These are phyloP conservation scores for Leccinum ochraceum DNA, from an alignment of 768 basidiomycete genomes.

Conservation along the genomic window DNA sequence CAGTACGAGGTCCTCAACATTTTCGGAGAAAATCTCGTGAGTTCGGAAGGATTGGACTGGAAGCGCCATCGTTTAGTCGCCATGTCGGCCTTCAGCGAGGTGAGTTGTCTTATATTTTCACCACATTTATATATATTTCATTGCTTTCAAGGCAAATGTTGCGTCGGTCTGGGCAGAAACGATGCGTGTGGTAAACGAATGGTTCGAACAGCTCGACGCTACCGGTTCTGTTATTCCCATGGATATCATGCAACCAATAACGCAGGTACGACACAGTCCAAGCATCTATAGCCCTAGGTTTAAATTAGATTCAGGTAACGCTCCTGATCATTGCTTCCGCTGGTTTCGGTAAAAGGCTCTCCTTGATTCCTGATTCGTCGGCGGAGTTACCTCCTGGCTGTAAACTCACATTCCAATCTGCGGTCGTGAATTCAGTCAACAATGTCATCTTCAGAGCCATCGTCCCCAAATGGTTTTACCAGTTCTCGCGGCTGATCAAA, in stretches of 20 bases:
- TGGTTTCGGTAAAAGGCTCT: constrained; percentile 40
- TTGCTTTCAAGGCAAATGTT: constrained; percentile 39
- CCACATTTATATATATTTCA: not conserved
- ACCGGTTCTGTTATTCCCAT: constrained; percentile 23
- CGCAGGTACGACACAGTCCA: constrained; percentile 12
- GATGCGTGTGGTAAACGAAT: constrained; percentile 40
- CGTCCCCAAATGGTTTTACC: constrained; percentile 37
- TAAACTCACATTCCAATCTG: constrained; percentile 39
- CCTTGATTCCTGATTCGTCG: constrained; percentile 35
- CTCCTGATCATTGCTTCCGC: constrained; percentile 44
- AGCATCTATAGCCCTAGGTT: not conserved
- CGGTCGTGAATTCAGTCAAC: constrained; percentile 23
- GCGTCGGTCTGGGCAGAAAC: constrained; percentile 51
- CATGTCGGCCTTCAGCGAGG: constrained; percentile 54
- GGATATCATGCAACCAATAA: constrained; percentile 13
- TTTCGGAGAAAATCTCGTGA: constrained; percentile 47
- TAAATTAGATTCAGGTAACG: constrained; percentile 25
- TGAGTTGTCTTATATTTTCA: constrained; percentile 5
- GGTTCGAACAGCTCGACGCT: constrained; percentile 41
- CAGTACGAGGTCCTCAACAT: constrained; percentile 45
- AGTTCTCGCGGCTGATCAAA: constrained; percentile 22
- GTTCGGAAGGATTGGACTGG: constrained; percentile 46
- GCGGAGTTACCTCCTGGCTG: constrained; percentile 31
- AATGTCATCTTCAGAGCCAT: constrained; percentile 33
- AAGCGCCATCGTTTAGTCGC: constrained; percentile 45